phyloP scores from a whole-genome alignment of 306 rosid genomes.

The Quercus dentata region DNA sequence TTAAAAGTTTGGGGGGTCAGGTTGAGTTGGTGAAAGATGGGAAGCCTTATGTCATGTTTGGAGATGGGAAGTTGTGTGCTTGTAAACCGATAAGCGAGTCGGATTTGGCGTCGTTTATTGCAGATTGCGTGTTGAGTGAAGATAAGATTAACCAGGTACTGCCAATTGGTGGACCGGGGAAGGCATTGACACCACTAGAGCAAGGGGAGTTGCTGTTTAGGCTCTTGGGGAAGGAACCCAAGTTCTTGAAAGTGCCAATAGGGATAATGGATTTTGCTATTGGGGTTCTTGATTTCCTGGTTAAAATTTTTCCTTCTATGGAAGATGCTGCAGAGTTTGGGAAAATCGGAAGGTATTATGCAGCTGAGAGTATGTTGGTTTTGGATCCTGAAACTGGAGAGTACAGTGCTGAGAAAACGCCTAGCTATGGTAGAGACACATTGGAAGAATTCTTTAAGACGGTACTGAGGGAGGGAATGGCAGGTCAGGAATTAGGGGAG shows the following conservation, averaged over 20 bases:
- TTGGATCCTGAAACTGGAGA: slow-evolving; percentile 86
- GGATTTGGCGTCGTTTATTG: slow-evolving; percentile 90
- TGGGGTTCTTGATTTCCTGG: slow-evolving; percentile 67
- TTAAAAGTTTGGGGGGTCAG: slow-evolving; percentile 97
- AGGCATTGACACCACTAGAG: slow-evolving; percentile 85
- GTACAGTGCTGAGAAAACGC: slow-evolving; percentile 86
- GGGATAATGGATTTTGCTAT: slow-evolving; percentile 95
- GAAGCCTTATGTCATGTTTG: slow-evolving; percentile 99
- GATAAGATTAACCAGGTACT: slow-evolving; percentile 67
- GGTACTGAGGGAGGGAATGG: slow-evolving; percentile 88
- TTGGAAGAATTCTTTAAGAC: slow-evolving; percentile 79
- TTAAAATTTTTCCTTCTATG: slow-evolving; percentile 73
- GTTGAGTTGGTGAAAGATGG: slow-evolving; percentile 98
- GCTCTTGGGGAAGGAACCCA: slow-evolving; percentile 78
- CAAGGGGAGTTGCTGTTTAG: slow-evolving; percentile 85
- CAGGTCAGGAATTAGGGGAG: slow-evolving; percentile 96
- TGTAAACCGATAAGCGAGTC: slow-evolving; percentile 88
- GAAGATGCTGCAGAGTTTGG: slow-evolving; percentile 95
- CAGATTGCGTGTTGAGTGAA: slow-evolving; percentile 67
- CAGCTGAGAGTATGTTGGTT: slow-evolving; percentile 91
- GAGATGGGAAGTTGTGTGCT: slow-evolving; percentile 93
- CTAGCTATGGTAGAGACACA: slow-evolving; percentile 91
- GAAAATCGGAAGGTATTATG: slow-evolving; percentile 95
- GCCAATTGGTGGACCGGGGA: slow-evolving; percentile 91
- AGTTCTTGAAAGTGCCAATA: slow-evolving; percentile 85